A percentile compares a stretch with the other conserved stretches of the same genome.
Conservation (phyloP, 2,329 filamentous ascomycete genomes). For the Apiospora pterosperma region DNA sequence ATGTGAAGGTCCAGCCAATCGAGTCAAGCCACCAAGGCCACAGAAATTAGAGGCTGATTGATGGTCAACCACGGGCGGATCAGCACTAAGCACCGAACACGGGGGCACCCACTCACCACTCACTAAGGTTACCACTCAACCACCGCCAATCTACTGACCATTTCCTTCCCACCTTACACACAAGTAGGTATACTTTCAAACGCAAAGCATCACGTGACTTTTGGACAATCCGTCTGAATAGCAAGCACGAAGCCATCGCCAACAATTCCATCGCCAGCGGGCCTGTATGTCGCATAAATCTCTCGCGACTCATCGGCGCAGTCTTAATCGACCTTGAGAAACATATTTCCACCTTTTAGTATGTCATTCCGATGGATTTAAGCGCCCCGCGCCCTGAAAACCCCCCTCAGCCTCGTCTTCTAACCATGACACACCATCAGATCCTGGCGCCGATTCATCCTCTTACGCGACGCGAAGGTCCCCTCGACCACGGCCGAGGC, state of each 20-base stretch:
- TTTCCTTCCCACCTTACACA: not conserved
- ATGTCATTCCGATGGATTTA: slow-evolving; percentile 20
- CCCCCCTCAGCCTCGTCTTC: slow-evolving; percentile 9
- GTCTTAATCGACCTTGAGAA: slow-evolving; percentile 18
- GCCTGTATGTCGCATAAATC: not conserved
- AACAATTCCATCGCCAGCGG: slow-evolving; percentile 15
- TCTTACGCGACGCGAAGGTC: slow-evolving; percentile 48
- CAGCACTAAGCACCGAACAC: not conserved
- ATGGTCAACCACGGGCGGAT: too few species aligned
- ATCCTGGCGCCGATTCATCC: slow-evolving; percentile 56
- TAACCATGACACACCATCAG: slow-evolving; percentile 23
- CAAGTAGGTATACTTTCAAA: slow-evolving; percentile 13
- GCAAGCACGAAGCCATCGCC: slow-evolving; percentile 1
- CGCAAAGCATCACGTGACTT: slow-evolving; percentile 12
- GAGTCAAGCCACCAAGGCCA: not conserved
- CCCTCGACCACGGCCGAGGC: slow-evolving; percentile 55
- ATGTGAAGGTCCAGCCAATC: not conserved
- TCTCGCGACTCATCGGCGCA: slow-evolving; percentile 17
- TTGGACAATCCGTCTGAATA: not conserved
- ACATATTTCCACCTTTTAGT: slow-evolving; percentile 15
- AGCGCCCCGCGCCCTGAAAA: slow-evolving; percentile 8
- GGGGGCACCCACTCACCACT: not conserved
- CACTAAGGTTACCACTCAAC: slow-evolving; percentile 1
- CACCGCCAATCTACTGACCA: slow-evolving; percentile 12
- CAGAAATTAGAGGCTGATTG: not conserved